Conservation (phyloP, 352 stramenopile species). For the Blastocystis sp. region DNA sequence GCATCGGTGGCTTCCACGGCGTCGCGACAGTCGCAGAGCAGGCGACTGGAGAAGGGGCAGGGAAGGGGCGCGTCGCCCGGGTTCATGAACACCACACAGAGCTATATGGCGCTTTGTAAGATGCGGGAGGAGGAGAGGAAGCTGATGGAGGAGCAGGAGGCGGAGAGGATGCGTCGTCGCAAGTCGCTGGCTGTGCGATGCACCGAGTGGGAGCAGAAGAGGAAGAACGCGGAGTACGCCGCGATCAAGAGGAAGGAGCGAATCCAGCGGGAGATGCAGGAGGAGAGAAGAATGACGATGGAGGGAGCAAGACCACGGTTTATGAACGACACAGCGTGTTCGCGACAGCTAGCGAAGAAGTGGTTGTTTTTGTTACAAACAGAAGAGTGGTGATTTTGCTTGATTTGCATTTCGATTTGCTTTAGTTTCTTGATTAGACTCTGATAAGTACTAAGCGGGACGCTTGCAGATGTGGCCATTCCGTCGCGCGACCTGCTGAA, state of each 20-base stretch:
- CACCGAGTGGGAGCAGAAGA: background rate
- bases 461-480: background rate
- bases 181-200: conserved; percentile 1
- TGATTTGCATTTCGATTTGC: conserved; percentile 22
- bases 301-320: background rate
- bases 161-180: background rate
- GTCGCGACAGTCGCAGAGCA: background rate
- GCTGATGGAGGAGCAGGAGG: background rate
- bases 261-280: background rate
- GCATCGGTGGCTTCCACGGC: background rate
- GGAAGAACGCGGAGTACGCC: background rate
- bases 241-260: conserved; percentile 3
- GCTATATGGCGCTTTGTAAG: background rate
- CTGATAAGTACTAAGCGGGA: conserved; percentile 31
- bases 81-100: conserved; percentile 27
- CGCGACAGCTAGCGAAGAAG: background rate
- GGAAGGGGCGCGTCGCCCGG: background rate
- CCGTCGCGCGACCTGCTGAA: conserved; percentile 1
- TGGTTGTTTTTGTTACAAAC: conserved; percentile 21
- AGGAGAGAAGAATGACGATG: background rate
- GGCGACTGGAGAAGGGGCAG: background rate
- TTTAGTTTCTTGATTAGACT: conserved; percentile 36
- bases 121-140: background rate
- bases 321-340: background rate
- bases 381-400: conserved; percentile 15